A percentile compares a stretch with the other conserved stretches of the same genome.
These are phyloP conservation scores for Cladophialophora psammophila DNA, from an alignment of 2,329 filamentous ascomycete genomes.

Conservation along the genomic window DNA sequence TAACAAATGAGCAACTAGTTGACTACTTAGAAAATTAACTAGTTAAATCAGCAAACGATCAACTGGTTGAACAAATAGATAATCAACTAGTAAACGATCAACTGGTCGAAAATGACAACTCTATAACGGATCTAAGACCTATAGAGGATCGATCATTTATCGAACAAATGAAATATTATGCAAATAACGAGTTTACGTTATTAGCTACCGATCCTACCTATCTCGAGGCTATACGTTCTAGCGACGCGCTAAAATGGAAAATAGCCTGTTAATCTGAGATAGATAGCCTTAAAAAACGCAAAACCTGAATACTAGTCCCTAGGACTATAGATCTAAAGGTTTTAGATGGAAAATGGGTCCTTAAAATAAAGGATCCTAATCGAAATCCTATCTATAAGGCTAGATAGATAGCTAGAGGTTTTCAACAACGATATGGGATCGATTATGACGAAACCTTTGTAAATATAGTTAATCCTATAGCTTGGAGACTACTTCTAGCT, in stretches of 20 bases:
- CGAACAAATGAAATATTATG: not conserved
- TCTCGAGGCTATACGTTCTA: not conserved
- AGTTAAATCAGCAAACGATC: too few relatives aligned
- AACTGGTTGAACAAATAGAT: too few relatives aligned
- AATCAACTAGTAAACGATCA: not conserved
- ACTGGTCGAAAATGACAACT: not conserved
- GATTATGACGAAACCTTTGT: too few relatives aligned
- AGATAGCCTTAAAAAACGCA: not conserved
- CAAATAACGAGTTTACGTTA: not conserved
- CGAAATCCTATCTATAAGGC: not conserved
- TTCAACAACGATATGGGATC: too few relatives aligned
- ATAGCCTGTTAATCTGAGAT: not conserved
- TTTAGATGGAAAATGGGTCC: not conserved
- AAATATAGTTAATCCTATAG: too few relatives aligned
- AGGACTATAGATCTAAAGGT: not conserved
- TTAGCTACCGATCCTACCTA: not conserved
- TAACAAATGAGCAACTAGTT: not conserved
- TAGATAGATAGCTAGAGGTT: too few relatives aligned
- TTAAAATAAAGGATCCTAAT: not conserved
- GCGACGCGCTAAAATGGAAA: not conserved
- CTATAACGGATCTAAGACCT: not conserved
- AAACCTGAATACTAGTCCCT: not conserved
- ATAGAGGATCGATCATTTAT: not conserved
- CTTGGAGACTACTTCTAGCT: too few relatives aligned
- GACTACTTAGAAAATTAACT: not conserved